Percentiles rank a stretch among this genome's conserved stretches.
Evolutionary conservation across 805 yeast genomes (phyloP).

Genomic region (Teunomyces barrocoloradensis): DNA sequence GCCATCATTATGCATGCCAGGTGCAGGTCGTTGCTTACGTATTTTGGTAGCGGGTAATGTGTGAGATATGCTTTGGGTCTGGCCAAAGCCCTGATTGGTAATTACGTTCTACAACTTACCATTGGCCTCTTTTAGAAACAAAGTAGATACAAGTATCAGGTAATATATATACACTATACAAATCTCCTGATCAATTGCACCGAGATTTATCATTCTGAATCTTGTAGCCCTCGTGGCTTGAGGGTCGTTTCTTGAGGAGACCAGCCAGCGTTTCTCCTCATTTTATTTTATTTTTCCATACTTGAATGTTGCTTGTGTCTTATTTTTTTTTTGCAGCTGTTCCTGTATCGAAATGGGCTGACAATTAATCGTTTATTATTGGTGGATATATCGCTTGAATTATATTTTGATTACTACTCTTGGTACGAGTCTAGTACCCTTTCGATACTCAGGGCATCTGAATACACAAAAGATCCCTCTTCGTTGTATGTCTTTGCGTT

Average conservation of each 20-base stretch:
- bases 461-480: constrained; percentile 59
- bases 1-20: background rate
- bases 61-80: background rate
- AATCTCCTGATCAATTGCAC: no score
- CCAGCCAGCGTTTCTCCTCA: background rate
- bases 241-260: background rate
- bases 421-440: constrained; percentile 22
- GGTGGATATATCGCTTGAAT: background rate
- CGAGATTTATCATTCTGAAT: no score
- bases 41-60: background rate
- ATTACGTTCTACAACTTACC: background rate
- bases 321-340: constrained; percentile 1
- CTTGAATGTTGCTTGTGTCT: background rate
- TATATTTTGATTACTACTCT: background rate
- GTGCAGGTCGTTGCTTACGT: background rate
- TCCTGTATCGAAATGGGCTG: background rate
- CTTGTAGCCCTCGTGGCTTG: no score
- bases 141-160: background rate
- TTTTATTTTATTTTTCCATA: background rate
- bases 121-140: no score
- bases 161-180: background rate
- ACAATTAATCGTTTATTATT: constrained; percentile 10
- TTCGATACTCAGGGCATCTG: constrained; percentile 53
- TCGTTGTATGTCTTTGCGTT: constrained; percentile 78
- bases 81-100: background rate